These are phyloP conservation scores for Blastocystis sp. DNA, from an alignment of 352 stramenopile genomes.

Conservation along the genomic window DNA sequence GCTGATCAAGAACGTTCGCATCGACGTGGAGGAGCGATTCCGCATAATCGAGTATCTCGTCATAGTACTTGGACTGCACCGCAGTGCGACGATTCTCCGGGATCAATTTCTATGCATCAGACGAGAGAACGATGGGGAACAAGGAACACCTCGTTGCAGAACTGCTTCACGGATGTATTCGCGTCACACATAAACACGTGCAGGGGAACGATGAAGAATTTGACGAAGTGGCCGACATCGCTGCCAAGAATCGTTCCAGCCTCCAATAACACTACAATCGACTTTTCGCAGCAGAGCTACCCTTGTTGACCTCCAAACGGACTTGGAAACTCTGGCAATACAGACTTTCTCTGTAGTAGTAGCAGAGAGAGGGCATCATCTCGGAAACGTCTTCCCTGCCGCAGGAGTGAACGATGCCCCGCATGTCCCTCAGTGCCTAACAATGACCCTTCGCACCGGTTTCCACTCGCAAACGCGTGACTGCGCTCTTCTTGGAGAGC, in stretches of 20 bases:
- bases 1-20: constrained; percentile 6
- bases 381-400: constrained; percentile 5
- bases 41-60: constrained; percentile 14
- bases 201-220: constrained; percentile 43
- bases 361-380: constrained; percentile 66
- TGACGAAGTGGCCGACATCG: constrained; percentile 38
- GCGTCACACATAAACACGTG: constrained; percentile 55
- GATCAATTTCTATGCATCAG: constrained; percentile 32
- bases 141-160: constrained; percentile 38
- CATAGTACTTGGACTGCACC: constrained; percentile 45
- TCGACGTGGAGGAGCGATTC: constrained; percentile 30
- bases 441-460: neutral
- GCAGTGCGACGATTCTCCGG: constrained; percentile 31
- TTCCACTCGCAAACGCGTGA: constrained; percentile 13
- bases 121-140: neutral
- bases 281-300: neutral
- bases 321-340: constrained; percentile 69
- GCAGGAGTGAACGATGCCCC: neutral
- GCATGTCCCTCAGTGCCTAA: constrained; percentile 60
- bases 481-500: constrained; percentile 47
- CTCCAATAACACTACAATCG: constrained; percentile 18
- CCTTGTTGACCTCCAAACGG: constrained; percentile 18
- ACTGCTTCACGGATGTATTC: constrained; percentile 34
- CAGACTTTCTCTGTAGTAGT: constrained; percentile 58
- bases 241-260: constrained; percentile 2